Base-by-base conservation (phyloP, 352 stramenopile species). In the Plasmopara muralis region DNA sequence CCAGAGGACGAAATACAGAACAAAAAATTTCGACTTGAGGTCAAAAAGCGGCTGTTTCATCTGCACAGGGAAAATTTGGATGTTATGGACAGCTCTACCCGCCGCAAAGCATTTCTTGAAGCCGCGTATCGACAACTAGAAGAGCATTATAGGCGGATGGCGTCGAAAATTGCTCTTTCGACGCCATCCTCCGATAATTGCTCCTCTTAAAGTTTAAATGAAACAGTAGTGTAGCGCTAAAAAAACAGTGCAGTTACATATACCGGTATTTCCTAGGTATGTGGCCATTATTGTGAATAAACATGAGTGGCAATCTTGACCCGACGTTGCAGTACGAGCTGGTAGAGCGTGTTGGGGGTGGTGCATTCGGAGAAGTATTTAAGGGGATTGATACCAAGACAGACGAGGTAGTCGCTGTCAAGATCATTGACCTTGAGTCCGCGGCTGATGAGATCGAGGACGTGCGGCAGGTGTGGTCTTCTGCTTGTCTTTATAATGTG, bases 401-500 rank as follows among this genome's bases (percentile, higher is more conserved):
- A 29, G 60, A 89, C 44, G 68, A 89, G 50, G 71, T 88, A 25
- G 83, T 78, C 52, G 81, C 83, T 20, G 67, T 92, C 50, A 92
- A 94, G 58, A 89, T 94, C 57, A 78, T 94, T 50, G 83, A 92
- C 57, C 60, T 94, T 8, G 81, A 94, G 64, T 74, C 72, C n/a
- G 83, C 78, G 6, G 75, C 77, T 29, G 83, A 92, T 42, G 83
- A 92, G 65, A 85, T 92, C 53, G 83, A 94, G 47, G 83, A 94
- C 60, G 76, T 93, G 51, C 78, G 89, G 71, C 78, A 88, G 68
- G 76, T 87, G 43, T 47, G 40, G 8, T 13, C 13, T 5, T 40
- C 30, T 16, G 9, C 20, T 45, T 18, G 8, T 35, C 25, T 35
- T 41, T 28, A 14, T 2, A 34, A 4, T 47, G 10, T 48, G 15